phyloP scores from a whole-genome alignment of 2,329 filamentous ascomycete genomes.

The Graphilbum sp. region DNA sequence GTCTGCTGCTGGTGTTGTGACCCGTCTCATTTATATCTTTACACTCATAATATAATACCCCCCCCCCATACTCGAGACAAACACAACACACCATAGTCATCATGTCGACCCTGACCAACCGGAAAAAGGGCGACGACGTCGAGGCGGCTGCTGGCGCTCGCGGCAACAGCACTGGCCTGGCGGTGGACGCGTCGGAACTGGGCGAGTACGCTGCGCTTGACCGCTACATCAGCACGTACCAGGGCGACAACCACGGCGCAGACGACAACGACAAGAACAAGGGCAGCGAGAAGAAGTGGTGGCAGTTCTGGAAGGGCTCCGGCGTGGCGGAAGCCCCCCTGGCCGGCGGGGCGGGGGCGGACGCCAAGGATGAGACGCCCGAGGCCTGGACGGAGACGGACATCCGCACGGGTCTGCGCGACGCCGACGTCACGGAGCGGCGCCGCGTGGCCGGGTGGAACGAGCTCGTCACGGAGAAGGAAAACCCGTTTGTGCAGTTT shows the following conservation, averaged over 20 bases:
- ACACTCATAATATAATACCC: conserved; percentile 3
- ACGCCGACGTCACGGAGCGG: conserved; percentile 44
- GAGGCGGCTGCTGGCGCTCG: not conserved
- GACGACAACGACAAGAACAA: not conserved
- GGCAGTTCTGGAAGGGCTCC: conserved; percentile 19
- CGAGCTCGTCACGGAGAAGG: conserved; percentile 40
- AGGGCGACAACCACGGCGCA: not conserved
- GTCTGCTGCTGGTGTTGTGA: not conserved
- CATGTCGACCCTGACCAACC: conserved; percentile 4
- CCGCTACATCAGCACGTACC: not conserved
- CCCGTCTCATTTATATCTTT: not conserved
- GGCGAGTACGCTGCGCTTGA: not conserved
- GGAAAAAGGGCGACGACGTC: not conserved
- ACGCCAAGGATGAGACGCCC: conserved; percentile 30
- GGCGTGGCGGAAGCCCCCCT: no score
- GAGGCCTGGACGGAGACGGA: conserved; percentile 60
- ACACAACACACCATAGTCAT: conserved; percentile 8
- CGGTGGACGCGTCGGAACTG: not conserved
- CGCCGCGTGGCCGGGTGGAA: conserved; percentile 24
- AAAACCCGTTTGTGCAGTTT: conserved; percentile 73
- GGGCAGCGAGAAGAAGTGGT: not conserved
- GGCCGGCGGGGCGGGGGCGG: no score
- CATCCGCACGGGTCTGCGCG: conserved; percentile 50
- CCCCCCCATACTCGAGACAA: not conserved
- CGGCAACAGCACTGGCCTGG: not conserved